These are phyloP conservation scores for Arthromyces matolae DNA, from an alignment of 768 basidiomycete genomes.

Conservation along the genomic window DNA sequence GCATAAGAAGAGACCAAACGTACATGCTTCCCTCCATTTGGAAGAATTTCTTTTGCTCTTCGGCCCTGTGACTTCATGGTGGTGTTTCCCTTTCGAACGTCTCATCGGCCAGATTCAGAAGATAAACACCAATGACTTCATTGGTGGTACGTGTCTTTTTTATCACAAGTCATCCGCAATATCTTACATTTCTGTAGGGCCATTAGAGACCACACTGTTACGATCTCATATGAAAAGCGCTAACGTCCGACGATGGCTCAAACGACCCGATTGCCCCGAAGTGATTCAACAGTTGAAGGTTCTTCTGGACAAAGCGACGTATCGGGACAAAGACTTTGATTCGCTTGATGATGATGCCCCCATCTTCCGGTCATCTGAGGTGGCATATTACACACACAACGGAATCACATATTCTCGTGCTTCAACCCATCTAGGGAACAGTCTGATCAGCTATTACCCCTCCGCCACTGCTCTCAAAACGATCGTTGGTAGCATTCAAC, in stretches of 20 bases:
- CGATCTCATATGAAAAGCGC: not conserved
- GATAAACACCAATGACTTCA: conserved; percentile 27
- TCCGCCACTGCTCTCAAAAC: not conserved
- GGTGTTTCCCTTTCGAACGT: too few relatives aligned
- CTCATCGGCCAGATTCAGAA: conserved; percentile 34
- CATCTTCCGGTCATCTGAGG: not conserved
- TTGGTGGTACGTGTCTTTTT: too few relatives aligned
- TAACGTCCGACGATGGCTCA: not conserved
- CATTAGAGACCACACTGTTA: not conserved
- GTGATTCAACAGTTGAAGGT: not conserved
- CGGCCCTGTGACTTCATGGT: conserved; percentile 35
- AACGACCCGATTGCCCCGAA: too few relatives aligned
- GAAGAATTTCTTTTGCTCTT: conserved; percentile 30
- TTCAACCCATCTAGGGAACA: too few relatives aligned
- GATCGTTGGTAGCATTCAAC: not conserved
- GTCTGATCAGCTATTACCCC: not conserved
- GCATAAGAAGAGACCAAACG: conserved; percentile 14
- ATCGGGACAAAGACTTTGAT: too few relatives aligned
- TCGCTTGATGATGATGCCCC: not conserved
- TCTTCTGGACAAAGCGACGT: not conserved
- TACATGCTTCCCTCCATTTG: conserved; percentile 32
- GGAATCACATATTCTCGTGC: not conserved
- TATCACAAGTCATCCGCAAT: too few relatives aligned
- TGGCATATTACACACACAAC: not conserved
- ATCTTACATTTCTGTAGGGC: too few relatives aligned